These are phyloP conservation scores for Umbelopsis vinacea DNA, from an alignment of 192 early-diverging fungal genomes.

Conservation along the genomic window DNA sequence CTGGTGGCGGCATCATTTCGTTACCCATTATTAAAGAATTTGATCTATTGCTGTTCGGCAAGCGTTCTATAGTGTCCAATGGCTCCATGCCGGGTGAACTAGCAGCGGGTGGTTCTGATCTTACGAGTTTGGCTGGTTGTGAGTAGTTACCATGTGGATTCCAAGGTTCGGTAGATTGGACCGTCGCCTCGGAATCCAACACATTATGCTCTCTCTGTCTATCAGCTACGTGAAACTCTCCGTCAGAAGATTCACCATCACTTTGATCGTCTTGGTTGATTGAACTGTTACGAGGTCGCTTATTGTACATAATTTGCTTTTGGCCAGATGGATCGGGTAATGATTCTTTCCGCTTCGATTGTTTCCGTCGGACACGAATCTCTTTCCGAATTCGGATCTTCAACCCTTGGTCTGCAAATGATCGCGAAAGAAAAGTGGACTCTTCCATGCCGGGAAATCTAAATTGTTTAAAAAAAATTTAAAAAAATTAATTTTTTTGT, in stretches of 20 bases:
- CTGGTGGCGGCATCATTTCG: conserved; percentile 4
- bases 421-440: conserved; percentile 84
- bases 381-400: conserved; percentile 96
- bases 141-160: background rate
- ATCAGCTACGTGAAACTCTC: background rate
- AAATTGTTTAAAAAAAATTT: background rate
- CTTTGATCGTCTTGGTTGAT: background rate
- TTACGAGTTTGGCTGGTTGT: background rate
- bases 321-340: background rate
- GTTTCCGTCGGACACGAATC: conserved; percentile 45
- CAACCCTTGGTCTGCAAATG: conserved; percentile 95
- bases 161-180: conserved; percentile 4
- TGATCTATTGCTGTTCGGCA: background rate
- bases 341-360: conserved; percentile 26
- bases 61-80: conserved; percentile 4
- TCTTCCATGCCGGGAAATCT: conserved; percentile 98
- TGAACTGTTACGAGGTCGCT: conserved; percentile 5
- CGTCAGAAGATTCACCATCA: background rate
- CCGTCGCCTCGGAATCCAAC: background rate
- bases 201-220: background rate
- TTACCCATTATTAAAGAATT: background rate
- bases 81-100: background rate
- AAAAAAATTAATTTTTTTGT: too few relatives aligned
- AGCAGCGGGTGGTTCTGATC: background rate
- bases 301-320: background rate